Base-by-base conservation (phyloP, 1,284 basidiomycete genomes). In the Ceratobasidium sp. region DNA sequence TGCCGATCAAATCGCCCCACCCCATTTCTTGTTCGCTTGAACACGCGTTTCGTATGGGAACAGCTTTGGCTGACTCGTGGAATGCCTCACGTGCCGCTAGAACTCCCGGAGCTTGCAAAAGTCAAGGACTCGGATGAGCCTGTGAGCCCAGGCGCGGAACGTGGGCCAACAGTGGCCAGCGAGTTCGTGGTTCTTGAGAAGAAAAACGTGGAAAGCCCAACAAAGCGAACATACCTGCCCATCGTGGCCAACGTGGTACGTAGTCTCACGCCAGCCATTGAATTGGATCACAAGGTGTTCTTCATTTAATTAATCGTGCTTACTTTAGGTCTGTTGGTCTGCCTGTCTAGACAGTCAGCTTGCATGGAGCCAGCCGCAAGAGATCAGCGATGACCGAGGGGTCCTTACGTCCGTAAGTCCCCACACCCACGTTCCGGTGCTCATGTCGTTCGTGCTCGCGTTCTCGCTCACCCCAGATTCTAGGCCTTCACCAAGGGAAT, bases 101-200 rank as follows among this genome's bases (percentile, higher is more conserved):
- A 73, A 24, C 50, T 73, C 4, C 71, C 71, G 7, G 71, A 73
- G 22, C 17, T 62, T 14, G 71, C 71, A 27, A 53, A 62, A 22
- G 71, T 73, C 22, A 73, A 73, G 51, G 50, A 62, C 33, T 50
- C 71, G 22, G 59, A 73, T 41, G 71, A 73, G 59, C 71, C 71
- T 29, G 33, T 41, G 24, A 73, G 47, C 19, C 71, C 71, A 27
- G 71, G 71, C n/a, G 71, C 71, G 29, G 71, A 73, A 17, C 59
- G 71, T 14, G 47, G 59, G 1, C 71, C 71, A 53, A 54, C 63
- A 9, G 29, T 48, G 9, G 71, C 71, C n/a, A 73, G 59, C 36
- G 71, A 73, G 31, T 53, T 31, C 19, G 71, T 60, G 33, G 50
- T 63, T 19, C 59, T 73, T 17, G 71, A 73, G 48, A 62, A 6